These are phyloP conservation scores for Didymella segeticola DNA, from an alignment of 2,329 filamentous ascomycete genomes.

Conservation along the genomic window DNA sequence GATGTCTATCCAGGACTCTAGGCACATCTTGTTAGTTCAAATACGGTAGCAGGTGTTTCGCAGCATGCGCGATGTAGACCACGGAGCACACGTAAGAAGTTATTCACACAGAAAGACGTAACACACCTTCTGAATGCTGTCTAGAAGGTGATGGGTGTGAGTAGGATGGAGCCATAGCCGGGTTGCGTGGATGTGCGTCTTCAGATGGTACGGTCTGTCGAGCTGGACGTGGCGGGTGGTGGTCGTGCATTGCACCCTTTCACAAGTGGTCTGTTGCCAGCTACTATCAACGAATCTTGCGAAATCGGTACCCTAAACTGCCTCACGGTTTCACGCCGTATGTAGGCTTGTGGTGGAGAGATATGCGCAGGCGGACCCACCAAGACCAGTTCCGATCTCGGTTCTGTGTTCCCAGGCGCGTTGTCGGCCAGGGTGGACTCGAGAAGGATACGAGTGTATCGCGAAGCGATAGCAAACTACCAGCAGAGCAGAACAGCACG, in stretches of 20 bases:
- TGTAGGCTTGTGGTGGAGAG: constrained; percentile 25
- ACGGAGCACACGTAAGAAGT: neutral
- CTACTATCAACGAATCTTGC: constrained; percentile 10
- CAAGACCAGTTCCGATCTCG: constrained; percentile 37
- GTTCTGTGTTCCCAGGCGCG: constrained; percentile 15
- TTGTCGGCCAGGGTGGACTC: constrained; percentile 3
- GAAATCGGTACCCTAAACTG: constrained; percentile 18
- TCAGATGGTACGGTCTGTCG: constrained; percentile 28
- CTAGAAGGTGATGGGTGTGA: constrained; percentile 27
- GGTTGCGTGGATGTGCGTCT: constrained; percentile 23
- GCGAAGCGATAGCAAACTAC: constrained; percentile 4
- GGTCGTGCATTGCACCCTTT: constrained; percentile 36
- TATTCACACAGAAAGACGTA: neutral
- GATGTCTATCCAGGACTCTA: constrained; percentile 97
- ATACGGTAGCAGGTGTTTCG: neutral
- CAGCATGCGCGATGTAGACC: neutral
- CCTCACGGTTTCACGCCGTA: constrained; percentile 19
- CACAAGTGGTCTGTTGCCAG: neutral
- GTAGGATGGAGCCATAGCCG: constrained; percentile 32
- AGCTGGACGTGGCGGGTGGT: constrained; percentile 29
- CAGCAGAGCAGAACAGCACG: constrained; percentile 2
- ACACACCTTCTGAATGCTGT: constrained; percentile 40
- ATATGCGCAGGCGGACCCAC: constrained; percentile 38
- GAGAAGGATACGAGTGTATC: neutral
- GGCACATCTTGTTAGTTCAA: constrained; percentile 21